phyloP scores from a whole-genome alignment of 2,329 filamentous ascomycete genomes.

The Aspergillus sp. region DNA sequence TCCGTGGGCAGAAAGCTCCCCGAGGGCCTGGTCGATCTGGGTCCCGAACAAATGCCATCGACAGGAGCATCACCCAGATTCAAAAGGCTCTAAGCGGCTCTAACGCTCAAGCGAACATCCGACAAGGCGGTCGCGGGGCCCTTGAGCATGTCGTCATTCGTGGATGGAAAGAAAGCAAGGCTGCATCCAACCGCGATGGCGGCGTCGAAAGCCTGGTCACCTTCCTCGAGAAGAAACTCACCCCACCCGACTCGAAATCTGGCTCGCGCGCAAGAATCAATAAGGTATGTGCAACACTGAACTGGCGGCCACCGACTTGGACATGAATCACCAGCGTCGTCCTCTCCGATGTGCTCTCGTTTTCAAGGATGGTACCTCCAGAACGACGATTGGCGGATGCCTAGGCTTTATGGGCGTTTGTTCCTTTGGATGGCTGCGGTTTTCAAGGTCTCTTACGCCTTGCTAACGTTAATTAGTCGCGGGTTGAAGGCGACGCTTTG shows the following conservation, averaged over 20 bases:
- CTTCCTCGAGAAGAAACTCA: constrained; percentile 72
- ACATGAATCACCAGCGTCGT: constrained; percentile 36
- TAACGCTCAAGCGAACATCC: constrained; percentile 39
- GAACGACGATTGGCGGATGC: constrained; percentile 43
- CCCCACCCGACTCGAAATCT: constrained; percentile 50
- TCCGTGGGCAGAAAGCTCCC: constrained; percentile 36
- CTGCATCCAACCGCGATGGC: constrained; percentile 64
- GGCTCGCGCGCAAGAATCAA: constrained; percentile 63
- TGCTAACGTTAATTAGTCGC: constrained; percentile 72
- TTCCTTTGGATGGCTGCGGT: constrained; percentile 40
- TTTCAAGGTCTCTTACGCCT: constrained; percentile 51
- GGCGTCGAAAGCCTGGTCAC: constrained; percentile 64
- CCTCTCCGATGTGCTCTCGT: constrained; percentile 41
- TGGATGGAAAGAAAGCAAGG: constrained; percentile 69
- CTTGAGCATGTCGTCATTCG: constrained; percentile 48
- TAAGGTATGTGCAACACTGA: constrained; percentile 68
- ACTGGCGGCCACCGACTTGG: constrained; percentile 43
- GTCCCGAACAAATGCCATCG: constrained; percentile 26
- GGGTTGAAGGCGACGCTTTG: constrained; percentile 66
- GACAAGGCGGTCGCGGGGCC: constrained; percentile 33
- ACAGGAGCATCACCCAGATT: constrained; percentile 36
- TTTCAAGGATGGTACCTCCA: constrained; percentile 42
- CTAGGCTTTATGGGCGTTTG: constrained; percentile 29
- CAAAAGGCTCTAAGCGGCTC: constrained; percentile 36
- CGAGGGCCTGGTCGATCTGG: constrained; percentile 29